Evolutionary conservation across 2,329 filamentous ascomycete genomes (phyloP), one percentile per base, ranked within the genome.

Genomic region (Pseudocercospora fijiensis): DNA sequence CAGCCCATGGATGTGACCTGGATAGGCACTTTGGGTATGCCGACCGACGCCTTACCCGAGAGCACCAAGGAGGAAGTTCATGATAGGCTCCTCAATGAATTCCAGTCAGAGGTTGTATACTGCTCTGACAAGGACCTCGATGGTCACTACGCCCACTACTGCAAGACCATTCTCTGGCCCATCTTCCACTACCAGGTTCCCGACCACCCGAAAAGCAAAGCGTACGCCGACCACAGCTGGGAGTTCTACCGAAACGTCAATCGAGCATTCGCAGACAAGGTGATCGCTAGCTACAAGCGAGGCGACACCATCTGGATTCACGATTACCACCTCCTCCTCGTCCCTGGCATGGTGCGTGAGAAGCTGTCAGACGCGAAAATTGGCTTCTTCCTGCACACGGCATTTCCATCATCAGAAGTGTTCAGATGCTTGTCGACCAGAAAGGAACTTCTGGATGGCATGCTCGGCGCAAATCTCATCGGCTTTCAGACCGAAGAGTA

Each of bases 181-280:
- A 93, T 97, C 65, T 96, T 98, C 78, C 93, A 98, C 78, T 98
- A 98, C 77, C 93, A 97, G 78, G 96, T 98, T 64, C 95, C 94
- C 0, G 95, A 98, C 75, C 96, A 96, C 75, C 94, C 94, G 26
- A 96, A 96, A 83, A 97, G 92, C 86, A 98, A 98, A 66, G 94
- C 94, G 0, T 98, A 96, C 76, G 90, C 96, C 76, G 94, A 98
- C 71, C 93, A 98, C 78, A 97, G 93, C 0, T 98, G 93, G 92
- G 67, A 72, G 56, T 74, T 73, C 80, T 98, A 98, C 73, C 90
- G 92, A 74, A 91, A 91, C 60, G 85, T 97, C 74, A 97, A 97
- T 79, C 90, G 95, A 76, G 91, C 90, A 2, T 97, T 98, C 78
- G 94, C 94, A 30, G 90, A 97, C 75, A 89, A 89, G 75, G 92